Evolutionary conservation across 441 rosid genomes (phyloP).

Genomic region (Populus hybrid): DNA sequence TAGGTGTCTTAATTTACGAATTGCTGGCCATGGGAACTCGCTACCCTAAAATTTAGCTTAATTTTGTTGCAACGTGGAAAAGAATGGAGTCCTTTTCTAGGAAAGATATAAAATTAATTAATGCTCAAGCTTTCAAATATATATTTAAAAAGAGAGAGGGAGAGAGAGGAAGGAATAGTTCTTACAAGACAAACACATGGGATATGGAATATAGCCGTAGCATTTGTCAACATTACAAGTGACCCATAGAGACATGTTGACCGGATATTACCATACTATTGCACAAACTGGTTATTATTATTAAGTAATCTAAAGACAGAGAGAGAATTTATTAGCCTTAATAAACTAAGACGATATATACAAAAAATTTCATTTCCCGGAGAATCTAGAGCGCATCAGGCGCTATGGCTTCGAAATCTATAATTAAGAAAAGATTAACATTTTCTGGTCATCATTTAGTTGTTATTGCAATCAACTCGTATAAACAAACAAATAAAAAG

Average conservation of each 20-base stretch:
- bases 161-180: not conserved
- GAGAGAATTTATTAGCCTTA: conserved; percentile 25
- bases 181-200: conserved; percentile 79
- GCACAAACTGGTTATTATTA: conserved; percentile 16
- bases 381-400: conserved; percentile 98
- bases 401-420: conserved; percentile 67
- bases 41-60: conserved; percentile 5
- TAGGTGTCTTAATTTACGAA: not conserved
- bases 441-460: conserved; percentile 22
- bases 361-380: conserved; percentile 54
- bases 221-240: conserved; percentile 51
- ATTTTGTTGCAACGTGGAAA: conserved; percentile 21
- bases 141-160: too few relatives aligned
- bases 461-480: not conserved
- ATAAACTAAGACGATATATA: conserved; percentile 13
- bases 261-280: conserved; percentile 37
- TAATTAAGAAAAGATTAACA: conserved; percentile 33
- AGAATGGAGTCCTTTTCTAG: conserved; percentile 9
- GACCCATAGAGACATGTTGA: conserved; percentile 53
- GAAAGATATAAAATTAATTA: not conserved
- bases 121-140: not conserved
- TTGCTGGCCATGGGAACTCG: conserved; percentile 11
- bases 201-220: conserved; percentile 64
- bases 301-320: conserved; percentile 17
- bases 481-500: conserved; percentile 4